These are phyloP conservation scores for Adiantum capillusveneris DNA, from an alignment of 75 land plant genomes.

Conservation along the genomic window DNA sequence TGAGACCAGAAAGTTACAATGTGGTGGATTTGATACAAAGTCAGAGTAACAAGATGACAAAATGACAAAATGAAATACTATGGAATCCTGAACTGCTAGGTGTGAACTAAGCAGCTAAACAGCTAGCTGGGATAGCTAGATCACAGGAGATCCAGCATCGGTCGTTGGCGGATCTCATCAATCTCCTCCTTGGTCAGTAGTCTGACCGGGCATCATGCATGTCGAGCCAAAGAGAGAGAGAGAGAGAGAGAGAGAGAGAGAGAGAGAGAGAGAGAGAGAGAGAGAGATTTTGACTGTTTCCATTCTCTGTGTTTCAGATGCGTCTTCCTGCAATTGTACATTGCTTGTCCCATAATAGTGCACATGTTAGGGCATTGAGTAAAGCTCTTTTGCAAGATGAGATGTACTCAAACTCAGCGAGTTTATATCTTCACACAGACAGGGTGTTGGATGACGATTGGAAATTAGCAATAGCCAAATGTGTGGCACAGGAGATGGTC, in stretches of 20 bases:
- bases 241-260: not conserved
- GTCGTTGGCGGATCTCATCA: too few species aligned
- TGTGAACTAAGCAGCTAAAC: too few species aligned
- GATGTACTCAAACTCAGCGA: conserved; percentile 25
- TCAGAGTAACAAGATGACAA: too few species aligned
- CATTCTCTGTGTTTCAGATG: conserved; percentile 44
- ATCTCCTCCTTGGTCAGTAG: too few species aligned
- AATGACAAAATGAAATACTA: too few species aligned
- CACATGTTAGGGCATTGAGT: conserved; percentile 85
- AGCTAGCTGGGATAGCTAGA: too few species aligned
- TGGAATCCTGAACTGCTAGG: too few species aligned
- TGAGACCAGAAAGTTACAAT: too few species aligned
- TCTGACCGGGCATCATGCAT: too few species aligned
- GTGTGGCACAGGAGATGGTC: conserved; percentile 67
- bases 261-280: conserved; percentile 8
- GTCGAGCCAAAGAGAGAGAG: not conserved
- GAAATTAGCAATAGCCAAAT: conserved; percentile 55
- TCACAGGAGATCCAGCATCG: too few species aligned
- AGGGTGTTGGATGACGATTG: conserved; percentile 27
- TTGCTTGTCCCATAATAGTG: conserved; percentile 85
- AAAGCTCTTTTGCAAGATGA: conserved; percentile 61
- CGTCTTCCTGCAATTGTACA: conserved; percentile 74
- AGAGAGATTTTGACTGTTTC: conserved; percentile 3
- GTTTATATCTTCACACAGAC: conserved; percentile 11
- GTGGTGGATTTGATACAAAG: too few species aligned